A percentile compares a stretch with the other conserved stretches of the same genome.
These are phyloP conservation scores for Priceomyces fermenticarens DNA, from an alignment of 805 yeast genomes.

Conservation along the genomic window DNA sequence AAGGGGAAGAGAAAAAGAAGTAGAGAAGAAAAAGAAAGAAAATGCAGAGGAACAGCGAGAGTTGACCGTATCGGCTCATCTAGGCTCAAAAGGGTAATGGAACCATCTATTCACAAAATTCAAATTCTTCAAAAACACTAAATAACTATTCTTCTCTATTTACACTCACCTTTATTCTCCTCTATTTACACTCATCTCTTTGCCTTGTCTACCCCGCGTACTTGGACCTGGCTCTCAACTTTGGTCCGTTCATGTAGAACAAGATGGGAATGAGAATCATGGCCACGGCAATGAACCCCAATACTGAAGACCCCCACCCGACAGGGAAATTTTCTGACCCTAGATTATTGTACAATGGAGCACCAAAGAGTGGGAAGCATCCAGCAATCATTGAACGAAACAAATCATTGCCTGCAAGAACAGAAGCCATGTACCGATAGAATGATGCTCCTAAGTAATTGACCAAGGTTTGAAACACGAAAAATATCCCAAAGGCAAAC, in stretches of 20 bases:
- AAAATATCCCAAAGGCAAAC: constrained; percentile 35
- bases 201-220: too few relatives aligned
- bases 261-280: constrained; percentile 48
- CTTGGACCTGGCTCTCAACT: constrained; percentile 41
- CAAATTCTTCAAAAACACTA: too few relatives aligned
- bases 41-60: too few relatives aligned
- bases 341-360: constrained; percentile 53
- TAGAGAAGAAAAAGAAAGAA: too few relatives aligned
- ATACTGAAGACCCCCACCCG: constrained; percentile 55
- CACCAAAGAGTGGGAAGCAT: constrained; percentile 63
- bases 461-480: constrained; percentile 48
- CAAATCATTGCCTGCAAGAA: constrained; percentile 53
- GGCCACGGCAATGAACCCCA: constrained; percentile 41
- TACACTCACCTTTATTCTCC: too few relatives aligned
- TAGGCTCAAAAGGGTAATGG: too few relatives aligned
- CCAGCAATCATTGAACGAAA: constrained; percentile 53
- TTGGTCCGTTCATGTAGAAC: constrained; percentile 43
- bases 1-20: too few relatives aligned
- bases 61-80: too few relatives aligned
- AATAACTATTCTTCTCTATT: too few relatives aligned
- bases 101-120: too few relatives aligned
- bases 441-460: constrained; percentile 48
- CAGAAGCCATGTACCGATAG: constrained; percentile 52
- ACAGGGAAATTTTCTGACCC: constrained; percentile 51
- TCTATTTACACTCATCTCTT: too few relatives aligned